Percentiles rank a stretch among this genome's conserved stretches.
Evolutionary conservation across 495 filamentous ascomycete genomes (phyloP).

Genomic region (Hyaloscypha bicolor): DNA sequence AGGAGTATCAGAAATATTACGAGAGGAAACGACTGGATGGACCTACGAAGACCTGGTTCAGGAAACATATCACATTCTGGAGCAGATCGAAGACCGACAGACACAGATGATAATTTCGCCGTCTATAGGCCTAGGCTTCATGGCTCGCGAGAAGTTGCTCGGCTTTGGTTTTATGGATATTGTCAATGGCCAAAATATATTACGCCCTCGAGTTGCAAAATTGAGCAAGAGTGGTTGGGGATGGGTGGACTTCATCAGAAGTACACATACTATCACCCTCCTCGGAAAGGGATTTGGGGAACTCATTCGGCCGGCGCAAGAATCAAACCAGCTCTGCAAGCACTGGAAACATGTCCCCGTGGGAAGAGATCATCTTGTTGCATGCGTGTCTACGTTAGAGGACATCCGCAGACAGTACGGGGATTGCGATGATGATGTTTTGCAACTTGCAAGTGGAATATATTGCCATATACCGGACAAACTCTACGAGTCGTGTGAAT

Average conservation of each 20-base stretch:
- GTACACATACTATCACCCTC: constrained; percentile 34
- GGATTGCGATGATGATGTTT: constrained; percentile 6
- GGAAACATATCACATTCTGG: constrained; percentile 28
- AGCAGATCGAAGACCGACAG: constrained; percentile 13
- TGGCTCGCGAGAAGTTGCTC: constrained; percentile 31
- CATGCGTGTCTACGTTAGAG: constrained; percentile 4
- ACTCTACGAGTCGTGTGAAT: constrained; percentile 28
- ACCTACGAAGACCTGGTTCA: constrained; percentile 27
- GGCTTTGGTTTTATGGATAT: constrained; percentile 36
- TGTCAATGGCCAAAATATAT: constrained; percentile 17
- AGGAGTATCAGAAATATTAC: constrained; percentile 3
- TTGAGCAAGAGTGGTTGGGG: constrained; percentile 33
- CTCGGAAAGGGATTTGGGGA: constrained; percentile 41
- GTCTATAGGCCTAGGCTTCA: constrained; percentile 7
- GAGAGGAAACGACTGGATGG: constrained; percentile 17
- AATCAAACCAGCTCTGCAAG: constrained; percentile 20
- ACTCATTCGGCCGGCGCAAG: constrained; percentile 29
- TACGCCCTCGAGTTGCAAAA: constrained; percentile 31
- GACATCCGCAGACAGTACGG: constrained; percentile 24
- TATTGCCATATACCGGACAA: constrained; percentile 28
- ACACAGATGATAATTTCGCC: constrained; percentile 12
- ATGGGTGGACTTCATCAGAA: constrained; percentile 39
- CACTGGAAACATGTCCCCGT: constrained; percentile 30
- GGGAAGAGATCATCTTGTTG: constrained; percentile 31
- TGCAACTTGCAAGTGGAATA: constrained; percentile 19